These are phyloP conservation scores for Phytophthora hibernalis DNA, from an alignment of 352 stramenopile species.

Conservation along the genomic window DNA sequence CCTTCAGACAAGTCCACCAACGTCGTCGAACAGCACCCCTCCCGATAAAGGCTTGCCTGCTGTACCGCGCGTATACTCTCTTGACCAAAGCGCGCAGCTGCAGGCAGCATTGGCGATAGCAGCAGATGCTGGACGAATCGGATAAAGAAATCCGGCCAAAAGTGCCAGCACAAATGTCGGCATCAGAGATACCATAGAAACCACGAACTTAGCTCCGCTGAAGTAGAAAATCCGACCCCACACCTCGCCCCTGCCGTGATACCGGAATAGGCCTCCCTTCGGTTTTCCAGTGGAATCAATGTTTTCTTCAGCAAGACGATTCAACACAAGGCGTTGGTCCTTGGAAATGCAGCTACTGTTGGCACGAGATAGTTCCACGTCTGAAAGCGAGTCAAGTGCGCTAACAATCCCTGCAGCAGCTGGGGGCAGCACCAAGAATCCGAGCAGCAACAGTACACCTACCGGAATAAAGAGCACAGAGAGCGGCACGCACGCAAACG, in stretches of 20 bases:
- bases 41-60: slow-evolving; percentile 57
- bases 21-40: slow-evolving; percentile 34
- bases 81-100: slow-evolving; percentile 59
- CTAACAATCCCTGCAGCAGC: slow-evolving; percentile 58
- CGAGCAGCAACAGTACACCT: slow-evolving; percentile 58
- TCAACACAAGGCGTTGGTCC: slow-evolving; percentile 66
- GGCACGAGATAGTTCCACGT: slow-evolving; percentile 77
- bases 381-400: slow-evolving; percentile 68
- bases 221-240: slow-evolving; percentile 83
- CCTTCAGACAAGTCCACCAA: slow-evolving; percentile 50
- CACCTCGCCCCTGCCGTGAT: slow-evolving; percentile 61
- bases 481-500: slow-evolving; percentile 62
- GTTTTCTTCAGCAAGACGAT: slow-evolving; percentile 54
- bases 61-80: slow-evolving; percentile 71
- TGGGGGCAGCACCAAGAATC: slow-evolving; percentile 67
- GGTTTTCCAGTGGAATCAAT: slow-evolving; percentile 35
- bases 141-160: slow-evolving; percentile 61
- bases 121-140: slow-evolving; percentile 56
- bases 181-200: slow-evolving; percentile 66
- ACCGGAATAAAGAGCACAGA: slow-evolving; percentile 68
- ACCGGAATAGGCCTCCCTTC: slow-evolving; percentile 59
- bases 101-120: slow-evolving; percentile 52
- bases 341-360: slow-evolving; percentile 66
- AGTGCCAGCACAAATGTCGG: slow-evolving; percentile 62
- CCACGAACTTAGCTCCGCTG: slow-evolving; percentile 60